Evolutionary conservation across 1,139 yeast genomes (phyloP), one percentile per base, ranked within the genome.

Genomic region (Zygosaccharomyces pseudobailii): DNA sequence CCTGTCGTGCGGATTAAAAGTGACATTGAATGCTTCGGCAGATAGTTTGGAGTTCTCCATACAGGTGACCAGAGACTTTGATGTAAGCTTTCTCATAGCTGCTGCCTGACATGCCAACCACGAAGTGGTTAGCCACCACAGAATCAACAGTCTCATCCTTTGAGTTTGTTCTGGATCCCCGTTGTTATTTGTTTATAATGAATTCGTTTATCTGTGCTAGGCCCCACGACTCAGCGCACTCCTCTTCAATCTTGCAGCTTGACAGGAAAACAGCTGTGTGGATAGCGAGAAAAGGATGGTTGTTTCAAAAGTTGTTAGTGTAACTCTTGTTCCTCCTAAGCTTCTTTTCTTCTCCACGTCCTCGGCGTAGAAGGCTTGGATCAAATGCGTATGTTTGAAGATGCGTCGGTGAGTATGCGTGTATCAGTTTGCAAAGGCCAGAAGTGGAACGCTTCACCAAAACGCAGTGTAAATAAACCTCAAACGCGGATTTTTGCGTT

Each of bases 61-160:
- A 70, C 94, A 85, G 23, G 87, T 78, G 42, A 84, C 90, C 55
- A 85, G 70, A 4, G 92, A 84, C 5, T 83, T 71, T 4, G 90
- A 87, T 17, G 71, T 63, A 36, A 84, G 72, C 31, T 69, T 58
- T 52, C 84, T 71, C 51, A 55, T 57, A 4, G 65, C 65, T 7
- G 28, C 24, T 3, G 43, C 55, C 7, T 40, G 39, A 7, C 42
- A 31, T 9, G 43, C 19, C 10, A 52, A 36, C 42, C 45, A 44
- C 13, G 48, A 39, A 10, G 43, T 32, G 30, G 47, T 21, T 19
- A 37, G 22, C 25, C 44, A 36, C 49, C 49, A 42, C 28, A 49
- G 36, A 24, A 45, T 35, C 24, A 42, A 17, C 34, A 49, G 24
- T 37, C 42, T 47, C 49, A 49, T 46, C 9, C 28, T 30, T 17